Evolutionary conservation across 495 filamentous ascomycete species (phyloP), one percentile per base, ranked within the genome.

Genomic region (Hyaloscypha bicolor): DNA sequence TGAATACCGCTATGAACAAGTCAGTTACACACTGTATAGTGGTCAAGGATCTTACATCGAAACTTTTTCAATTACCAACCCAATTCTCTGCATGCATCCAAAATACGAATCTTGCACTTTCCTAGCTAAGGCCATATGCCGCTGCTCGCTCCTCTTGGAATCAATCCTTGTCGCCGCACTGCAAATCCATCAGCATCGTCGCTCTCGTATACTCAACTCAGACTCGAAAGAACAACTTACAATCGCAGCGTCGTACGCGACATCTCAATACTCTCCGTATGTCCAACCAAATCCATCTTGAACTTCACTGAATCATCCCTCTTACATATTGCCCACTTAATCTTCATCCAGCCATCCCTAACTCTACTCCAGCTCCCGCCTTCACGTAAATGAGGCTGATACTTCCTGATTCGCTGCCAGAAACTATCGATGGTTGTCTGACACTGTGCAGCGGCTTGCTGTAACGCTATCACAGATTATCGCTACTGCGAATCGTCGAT

Each of bases 251-350:
- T 71, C 42, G 55, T 65, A 14, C 76, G 60, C 21, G 76, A 55
- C 31, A 76, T 60, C 29, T 76, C 59, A 57, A 78, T 76, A 33
- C 63, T 69, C n/a, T 68, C 60, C 6, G 73, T 75, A 59, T 76
- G 75, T 14, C 33, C 74, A n/a, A 60, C 48, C 21, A 78, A 63
- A 60, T 75, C 72, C 9, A 68, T 64, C 67, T 68, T 71, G 58
- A 78, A 77, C 33, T 62, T 67, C 22, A 60, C 66, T 4, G 77
- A 39, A 72, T 77, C 72, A 11, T 77, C 64, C 31, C 70, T 71
- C 62, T 66, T 72, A 55, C 72, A 78, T 3, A 77, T 9, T 0
- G 75, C 72, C 75, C 76, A 78, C 45, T 73, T 65, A 1, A 76
- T 64, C 55, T 73, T 78, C 39, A 35, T 64, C 70, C 70, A 73